phyloP scores from a whole-genome alignment of 164 flowering plant genomes.

The Taxillus chinensis region DNA sequence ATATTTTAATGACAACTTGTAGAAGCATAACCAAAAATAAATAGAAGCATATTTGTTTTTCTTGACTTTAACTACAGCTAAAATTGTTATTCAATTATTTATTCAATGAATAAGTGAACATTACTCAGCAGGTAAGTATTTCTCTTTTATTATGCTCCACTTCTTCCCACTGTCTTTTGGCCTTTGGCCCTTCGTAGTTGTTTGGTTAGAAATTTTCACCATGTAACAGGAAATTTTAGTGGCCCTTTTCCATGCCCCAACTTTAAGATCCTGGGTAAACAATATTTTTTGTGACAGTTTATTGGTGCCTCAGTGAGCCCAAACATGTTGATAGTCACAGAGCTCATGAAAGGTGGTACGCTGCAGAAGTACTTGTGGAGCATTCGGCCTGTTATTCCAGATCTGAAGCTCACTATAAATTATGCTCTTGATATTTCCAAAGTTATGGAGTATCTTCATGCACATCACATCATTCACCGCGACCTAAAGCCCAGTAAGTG shows the following conservation, averaged over 20 bases:
- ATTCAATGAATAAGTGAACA: too few species aligned
- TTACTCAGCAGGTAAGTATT: too few species aligned
- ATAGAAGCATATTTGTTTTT: too few species aligned
- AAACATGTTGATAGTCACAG: conserved; percentile 22
- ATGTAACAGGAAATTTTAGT: not conserved
- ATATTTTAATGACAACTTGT: too few species aligned
- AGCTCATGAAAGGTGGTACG: conserved; percentile 20
- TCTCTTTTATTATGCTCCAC: too few species aligned
- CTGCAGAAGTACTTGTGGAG: conserved; percentile 19
- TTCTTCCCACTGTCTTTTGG: not conserved
- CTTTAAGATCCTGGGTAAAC: not conserved
- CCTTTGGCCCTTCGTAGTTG: not conserved
- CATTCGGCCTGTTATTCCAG: conserved; percentile 17
- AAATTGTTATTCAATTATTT: too few species aligned
- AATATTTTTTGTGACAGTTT: conserved; percentile 12
- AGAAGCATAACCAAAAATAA: too few species aligned
- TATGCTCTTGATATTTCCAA: conserved; percentile 23
- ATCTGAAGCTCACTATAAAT: conserved; percentile 16
- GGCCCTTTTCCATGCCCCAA: not conserved
- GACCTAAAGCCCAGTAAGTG: conserved; percentile 27
- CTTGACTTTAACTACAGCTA: too few species aligned
- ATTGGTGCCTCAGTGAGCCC: conserved; percentile 26
- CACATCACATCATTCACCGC: conserved; percentile 27
- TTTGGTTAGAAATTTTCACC: not conserved
- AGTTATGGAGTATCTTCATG: conserved; percentile 29